A percentile compares a stretch with the other conserved stretches of the same genome.
Conservation (phyloP, 2,329 filamentous ascomycete species). For the Davidsoniella australis region DNA sequence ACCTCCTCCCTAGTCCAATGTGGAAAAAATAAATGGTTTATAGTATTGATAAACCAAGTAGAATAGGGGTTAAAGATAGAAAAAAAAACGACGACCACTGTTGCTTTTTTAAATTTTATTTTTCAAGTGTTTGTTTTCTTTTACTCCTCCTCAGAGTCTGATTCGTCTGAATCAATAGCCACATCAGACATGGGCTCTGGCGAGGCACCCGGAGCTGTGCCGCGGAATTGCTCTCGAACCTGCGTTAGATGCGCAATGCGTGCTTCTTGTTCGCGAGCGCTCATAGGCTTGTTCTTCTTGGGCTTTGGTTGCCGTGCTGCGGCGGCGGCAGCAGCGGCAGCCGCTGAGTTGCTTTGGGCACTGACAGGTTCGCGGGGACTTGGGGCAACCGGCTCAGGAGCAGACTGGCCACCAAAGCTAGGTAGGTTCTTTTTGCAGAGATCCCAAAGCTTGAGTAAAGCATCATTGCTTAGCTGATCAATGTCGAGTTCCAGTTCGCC, state of each 20-base stretch:
- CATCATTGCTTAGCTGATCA: slow-evolving; percentile 38
- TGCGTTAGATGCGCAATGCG: slow-evolving; percentile 44
- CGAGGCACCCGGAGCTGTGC: slow-evolving; percentile 9
- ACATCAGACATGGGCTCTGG: slow-evolving; percentile 12
- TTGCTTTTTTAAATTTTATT: not conserved
- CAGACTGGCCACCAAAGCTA: slow-evolving; percentile 18
- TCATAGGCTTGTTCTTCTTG: slow-evolving; percentile 64
- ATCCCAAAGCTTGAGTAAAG: slow-evolving; percentile 34
- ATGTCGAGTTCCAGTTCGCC: slow-evolving; percentile 45
- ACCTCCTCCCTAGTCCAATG: not conserved
- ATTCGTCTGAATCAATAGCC: slow-evolving; percentile 21
- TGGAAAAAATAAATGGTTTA: not conserved
- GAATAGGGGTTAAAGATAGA: not conserved
- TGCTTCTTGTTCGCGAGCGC: slow-evolving; percentile 49
- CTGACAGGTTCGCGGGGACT: slow-evolving; percentile 16
- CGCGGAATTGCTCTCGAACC: slow-evolving; percentile 25
- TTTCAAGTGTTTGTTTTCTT: slow-evolving; percentile 14
- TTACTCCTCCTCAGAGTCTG: slow-evolving; percentile 32
- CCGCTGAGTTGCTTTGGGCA: slow-evolving; percentile 15
- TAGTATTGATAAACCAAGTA: not conserved
- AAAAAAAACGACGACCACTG: not conserved
- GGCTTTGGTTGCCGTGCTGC: slow-evolving; percentile 30
- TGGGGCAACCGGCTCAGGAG: slow-evolving; percentile 3
- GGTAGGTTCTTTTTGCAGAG: slow-evolving; percentile 28
- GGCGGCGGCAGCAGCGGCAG: slow-evolving; percentile 18